Evolutionary conservation across 345 rosid genomes (phyloP), one percentile per base, ranked within the genome.

Genomic region (Eucalyptus urophylla): DNA sequence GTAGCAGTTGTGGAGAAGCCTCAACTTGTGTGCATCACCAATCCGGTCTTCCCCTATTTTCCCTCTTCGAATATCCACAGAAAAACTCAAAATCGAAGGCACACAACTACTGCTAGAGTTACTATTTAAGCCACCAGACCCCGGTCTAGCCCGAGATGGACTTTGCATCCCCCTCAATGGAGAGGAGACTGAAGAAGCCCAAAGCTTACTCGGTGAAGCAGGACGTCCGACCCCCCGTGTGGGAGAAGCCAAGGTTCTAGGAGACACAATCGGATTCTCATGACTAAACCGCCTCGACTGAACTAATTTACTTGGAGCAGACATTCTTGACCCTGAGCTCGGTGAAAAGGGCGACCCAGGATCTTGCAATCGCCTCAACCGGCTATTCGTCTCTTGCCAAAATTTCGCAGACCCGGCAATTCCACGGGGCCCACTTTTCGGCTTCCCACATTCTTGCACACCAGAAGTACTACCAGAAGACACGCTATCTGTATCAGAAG

Each of bases 341-440:
- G 93, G 83, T 43, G 95, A 95, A 88, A 94, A 90, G 49, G 98
- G 97, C 31, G 97, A 97, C 31, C 97, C 95, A 3, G 97, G 98
- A 92, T 97, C 99, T 90, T 95, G 99, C 87, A 97, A 91, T 90
- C 99, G 92, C 92, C 99, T 95, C 92, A 97, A 90, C 92, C 98
- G 94, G 91, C 94, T 95, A 90, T 97, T 97, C 67, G 99, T 96
- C 93, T 97, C 99, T 91, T 95, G 99, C 99, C 99, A 97, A 92
- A 97, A 97, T 92, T 93, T 96, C 37, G 98, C 95, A 69, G 98
- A 97, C 86, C 92, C 91, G 50, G 54, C 89, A 67, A 90, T 91
- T 58, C 94, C 95, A 86, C 94, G 95, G 40, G 92, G 89, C 87
- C 90, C 95, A 88, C 86, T 92, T 91, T 92, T 95, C 45, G 91